Base-by-base conservation (phyloP, 2,329 filamentous ascomycete species). In the Lecanosticta acicola region DNA sequence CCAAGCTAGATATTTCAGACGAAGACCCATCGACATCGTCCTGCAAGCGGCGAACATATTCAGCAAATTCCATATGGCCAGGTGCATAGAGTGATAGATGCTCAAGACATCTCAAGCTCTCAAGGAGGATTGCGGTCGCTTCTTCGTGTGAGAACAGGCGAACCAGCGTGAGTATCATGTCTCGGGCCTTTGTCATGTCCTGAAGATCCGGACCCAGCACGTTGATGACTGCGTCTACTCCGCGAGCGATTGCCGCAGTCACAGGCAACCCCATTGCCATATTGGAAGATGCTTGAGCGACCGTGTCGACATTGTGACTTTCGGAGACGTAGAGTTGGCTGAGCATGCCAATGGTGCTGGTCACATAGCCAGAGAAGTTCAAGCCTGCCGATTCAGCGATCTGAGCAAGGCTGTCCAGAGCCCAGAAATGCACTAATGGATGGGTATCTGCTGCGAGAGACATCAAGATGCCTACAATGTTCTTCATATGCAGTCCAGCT, bases 381-480 rank as follows among this genome's bases (percentile, higher is more conserved):
- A 98, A 73, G 0, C 93, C 93, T 1, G 93, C 90, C 9, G 91
- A 93, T 60, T 96, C 91, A 2, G 91, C 86, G 10, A 94, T 89
- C 42, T 86, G 76, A 2, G 87, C 84, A 21, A 98, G 68, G 8
- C 88, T 91, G 63, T 96, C 89, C 36, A 98, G 73, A 2, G 94
- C 91, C 89, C 90, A 97, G 63, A 91, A 95, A 66, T 98, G 93
- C 7, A 98, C 93, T 0, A 87, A 83, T 0, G 93, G 90, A 64
- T 98, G 93, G 16, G 91, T 87, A 61, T 98, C 93, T 57, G 90
- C 95, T 65, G 89, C 91, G 8, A 98, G 76, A 5, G 93, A 97
- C 85, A 97, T 94, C n/a, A 98, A 72, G 32, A 98, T 94, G 14
- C 91, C 86, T n/a, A 96, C 78, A 40, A 98, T 96, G 1, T 89